phyloP scores from a whole-genome alignment of 805 yeast species.

The Candida verbasci region DNA sequence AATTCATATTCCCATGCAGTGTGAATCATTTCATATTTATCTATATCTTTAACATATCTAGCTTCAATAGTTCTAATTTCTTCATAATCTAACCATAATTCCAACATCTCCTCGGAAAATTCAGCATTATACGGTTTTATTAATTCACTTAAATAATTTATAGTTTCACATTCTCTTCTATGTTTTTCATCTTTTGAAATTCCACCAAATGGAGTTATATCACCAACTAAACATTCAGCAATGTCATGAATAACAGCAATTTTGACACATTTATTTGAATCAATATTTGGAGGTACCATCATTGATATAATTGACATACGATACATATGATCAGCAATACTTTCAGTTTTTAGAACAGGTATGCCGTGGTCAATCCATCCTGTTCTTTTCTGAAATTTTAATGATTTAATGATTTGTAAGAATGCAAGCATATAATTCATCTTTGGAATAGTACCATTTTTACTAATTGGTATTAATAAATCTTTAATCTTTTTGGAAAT shows the following conservation, averaged over 20 bases:
- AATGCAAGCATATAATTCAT: slow-evolving; percentile 53
- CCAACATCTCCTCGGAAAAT: slow-evolving; percentile 62
- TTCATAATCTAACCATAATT: slow-evolving; percentile 87
- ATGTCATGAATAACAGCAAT: slow-evolving; percentile 91
- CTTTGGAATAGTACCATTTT: slow-evolving; percentile 2
- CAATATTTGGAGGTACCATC: slow-evolving; percentile 52
- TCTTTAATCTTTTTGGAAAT: slow-evolving; percentile 44
- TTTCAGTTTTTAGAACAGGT: slow-evolving; percentile 52
- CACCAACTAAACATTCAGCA: slow-evolving; percentile 93
- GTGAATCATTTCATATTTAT: slow-evolving; percentile 81
- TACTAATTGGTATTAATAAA: slow-evolving; percentile 31
- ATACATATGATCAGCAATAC: slow-evolving; percentile 94
- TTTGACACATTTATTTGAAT: slow-evolving; percentile 68
- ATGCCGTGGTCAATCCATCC: slow-evolving; percentile 82
- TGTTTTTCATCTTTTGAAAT: slow-evolving; percentile 79
- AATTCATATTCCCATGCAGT: slow-evolving; percentile 85
- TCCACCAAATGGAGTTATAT: slow-evolving; percentile 73
- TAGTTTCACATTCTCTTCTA: slow-evolving; percentile 71
- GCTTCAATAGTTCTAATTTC: slow-evolving; percentile 79
- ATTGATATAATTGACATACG: slow-evolving; percentile 82
- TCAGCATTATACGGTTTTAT: slow-evolving; percentile 58
- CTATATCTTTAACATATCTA: slow-evolving; percentile 86
- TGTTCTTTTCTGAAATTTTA: slow-evolving; percentile 81
- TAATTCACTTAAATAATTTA: slow-evolving; percentile 57
- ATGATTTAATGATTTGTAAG: slow-evolving; percentile 60